phyloP scores from a whole-genome alignment of 495 filamentous ascomycete species.

The Neurospora sp. region DNA sequence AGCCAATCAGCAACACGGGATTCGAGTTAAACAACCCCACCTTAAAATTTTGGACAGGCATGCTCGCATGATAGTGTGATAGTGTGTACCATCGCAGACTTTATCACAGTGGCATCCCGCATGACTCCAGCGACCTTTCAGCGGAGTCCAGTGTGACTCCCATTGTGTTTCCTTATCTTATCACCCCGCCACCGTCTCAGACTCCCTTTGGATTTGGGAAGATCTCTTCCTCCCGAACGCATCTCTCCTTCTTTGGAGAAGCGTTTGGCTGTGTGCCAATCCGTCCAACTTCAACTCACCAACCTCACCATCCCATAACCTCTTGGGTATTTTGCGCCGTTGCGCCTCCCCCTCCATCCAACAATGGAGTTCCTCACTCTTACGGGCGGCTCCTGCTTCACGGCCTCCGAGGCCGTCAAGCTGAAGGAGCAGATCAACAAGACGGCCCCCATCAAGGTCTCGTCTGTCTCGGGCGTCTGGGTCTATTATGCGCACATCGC shows the following conservation, averaged over 20 bases:
- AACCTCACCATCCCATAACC: not conserved
- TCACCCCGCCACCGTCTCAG: not conserved
- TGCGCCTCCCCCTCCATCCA: not conserved
- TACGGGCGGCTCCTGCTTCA: slow-evolving; percentile 43
- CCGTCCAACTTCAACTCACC: not conserved
- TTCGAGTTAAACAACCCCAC: not conserved
- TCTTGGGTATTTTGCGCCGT: not conserved
- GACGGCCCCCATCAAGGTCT: slow-evolving; percentile 28
- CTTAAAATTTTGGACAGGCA: not conserved
- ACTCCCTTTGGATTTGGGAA: not conserved
- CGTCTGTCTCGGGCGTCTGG: slow-evolving; percentile 37
- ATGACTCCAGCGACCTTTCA: not conserved
- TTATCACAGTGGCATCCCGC: not conserved
- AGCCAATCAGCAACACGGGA: not conserved
- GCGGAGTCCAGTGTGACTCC: not conserved
- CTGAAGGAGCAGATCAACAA: slow-evolving; percentile 38
- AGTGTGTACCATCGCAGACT: not conserved
- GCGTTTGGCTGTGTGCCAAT: slow-evolving; percentile 3
- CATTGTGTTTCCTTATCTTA: not conserved
- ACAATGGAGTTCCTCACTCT: slow-evolving; percentile 24
- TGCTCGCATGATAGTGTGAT: not conserved
- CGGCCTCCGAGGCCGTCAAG: slow-evolving; percentile 38
- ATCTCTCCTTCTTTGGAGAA: not conserved
- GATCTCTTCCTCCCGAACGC: not conserved
- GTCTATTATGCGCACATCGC: slow-evolving; percentile 40